Evolutionary conservation across 768 basidiomycete species (phyloP), one percentile per base, ranked within the genome.

Genomic region (Lactifluus subvellereus): DNA sequence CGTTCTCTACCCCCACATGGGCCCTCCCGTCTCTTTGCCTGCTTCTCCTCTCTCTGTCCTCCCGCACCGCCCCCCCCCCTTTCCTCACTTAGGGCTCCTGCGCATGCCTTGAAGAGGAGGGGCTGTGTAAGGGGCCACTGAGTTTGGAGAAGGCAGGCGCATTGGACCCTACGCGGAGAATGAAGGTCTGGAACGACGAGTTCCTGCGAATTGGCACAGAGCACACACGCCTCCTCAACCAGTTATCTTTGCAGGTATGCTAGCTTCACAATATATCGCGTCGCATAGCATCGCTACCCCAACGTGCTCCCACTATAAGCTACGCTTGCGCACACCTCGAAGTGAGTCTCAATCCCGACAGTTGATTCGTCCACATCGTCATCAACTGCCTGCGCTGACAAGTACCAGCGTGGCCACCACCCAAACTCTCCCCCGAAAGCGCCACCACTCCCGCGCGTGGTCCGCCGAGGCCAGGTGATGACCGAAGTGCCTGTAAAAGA

Each of bases 161-260:
- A n/a, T n/a, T n/a, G n/a, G n/a, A n/a, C n/a, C n/a, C n/a, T n/a
- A 42, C 40, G 40, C 13, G 75, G 74, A 35, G 79, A 63, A 82
- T 87, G 0, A 77, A 78, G 57, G 86, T 86, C 67, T 91, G 89
- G 89, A 89, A 90, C 71, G 88, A 88, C 22, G 87, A 89, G 67
- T 90, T 88, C 71, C 75, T 85, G 43, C 83, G 87, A 14, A 86
- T 88, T 50, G 88, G 90, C 64, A 78, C 85, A 59, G 87, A 89
- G 61, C 80, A 87, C 60, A 81, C 79, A 33, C 77, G 78, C 6
- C 78, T 89, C 14, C 76, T 83, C 8, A 78, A 79, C 5, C 78
- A 83, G 47, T 71, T 86, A 71, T 85, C 56, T 1, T 54, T 57
- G 3, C 53, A 55, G 57, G 57, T 65, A 54, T 27, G 5, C 8